Evolutionary conservation across 345 rosid genomes (phyloP).

Genomic region (Alliaria petiolata): DNA sequence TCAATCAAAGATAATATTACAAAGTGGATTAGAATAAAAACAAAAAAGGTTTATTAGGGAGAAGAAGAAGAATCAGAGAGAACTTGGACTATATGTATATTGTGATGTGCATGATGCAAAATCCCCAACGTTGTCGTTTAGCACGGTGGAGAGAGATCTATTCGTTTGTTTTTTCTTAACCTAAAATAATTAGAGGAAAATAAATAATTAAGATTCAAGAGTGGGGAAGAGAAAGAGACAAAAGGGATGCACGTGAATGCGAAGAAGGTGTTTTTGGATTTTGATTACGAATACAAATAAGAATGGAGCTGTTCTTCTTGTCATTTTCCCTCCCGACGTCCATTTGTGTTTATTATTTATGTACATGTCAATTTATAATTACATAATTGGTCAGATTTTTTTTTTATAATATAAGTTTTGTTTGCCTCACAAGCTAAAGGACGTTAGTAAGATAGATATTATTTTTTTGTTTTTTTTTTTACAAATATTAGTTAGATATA

Average conservation of each 20-base stretch:
- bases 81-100: slow-evolving; percentile 17
- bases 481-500: background rate
- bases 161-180: slow-evolving; percentile 14
- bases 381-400: too few relatives aligned
- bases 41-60: background rate
- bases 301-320: slow-evolving; percentile 19
- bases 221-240: slow-evolving; percentile 14
- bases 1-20: slow-evolving; percentile 5
- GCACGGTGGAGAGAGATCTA: slow-evolving; percentile 5
- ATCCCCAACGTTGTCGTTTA: slow-evolving; percentile 16
- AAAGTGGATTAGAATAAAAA: background rate
- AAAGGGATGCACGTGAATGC: slow-evolving; percentile 28
- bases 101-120: slow-evolving; percentile 20
- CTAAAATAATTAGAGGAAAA: slow-evolving; percentile 3
- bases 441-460: too few relatives aligned
- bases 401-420: background rate
- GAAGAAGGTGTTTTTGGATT: slow-evolving; percentile 23
- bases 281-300: slow-evolving; percentile 14
- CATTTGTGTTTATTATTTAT: background rate
- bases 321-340: background rate
- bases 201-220: slow-evolving; percentile 3
- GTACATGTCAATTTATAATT: too few relatives aligned
- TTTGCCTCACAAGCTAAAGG: background rate
- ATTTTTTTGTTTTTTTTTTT: too few relatives aligned
- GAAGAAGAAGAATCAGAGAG: slow-evolving; percentile 2